These are phyloP conservation scores for Xylariaceae sp. DNA, from an alignment of 2,329 filamentous ascomycete species.

Conservation along the genomic window DNA sequence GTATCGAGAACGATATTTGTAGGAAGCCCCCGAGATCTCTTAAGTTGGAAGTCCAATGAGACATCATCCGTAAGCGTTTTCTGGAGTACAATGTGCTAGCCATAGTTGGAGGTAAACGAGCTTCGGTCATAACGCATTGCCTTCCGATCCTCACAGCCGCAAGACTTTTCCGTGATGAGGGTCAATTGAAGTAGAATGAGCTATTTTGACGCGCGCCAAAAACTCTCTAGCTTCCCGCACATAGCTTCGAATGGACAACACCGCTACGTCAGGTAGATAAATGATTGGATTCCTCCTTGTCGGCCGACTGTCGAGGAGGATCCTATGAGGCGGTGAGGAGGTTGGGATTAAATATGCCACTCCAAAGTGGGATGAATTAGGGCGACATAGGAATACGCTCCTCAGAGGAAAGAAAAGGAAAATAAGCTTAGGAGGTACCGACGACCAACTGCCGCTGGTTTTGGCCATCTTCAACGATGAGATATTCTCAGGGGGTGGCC, in stretches of 20 bases:
- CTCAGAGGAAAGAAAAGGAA: background rate
- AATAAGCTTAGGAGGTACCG: background rate
- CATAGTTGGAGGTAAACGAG: background rate
- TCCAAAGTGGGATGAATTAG: background rate
- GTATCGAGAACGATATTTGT: background rate
- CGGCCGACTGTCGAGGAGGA: background rate
- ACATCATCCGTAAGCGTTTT: no score
- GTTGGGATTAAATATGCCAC: background rate
- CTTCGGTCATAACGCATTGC: background rate
- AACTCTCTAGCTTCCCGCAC: background rate
- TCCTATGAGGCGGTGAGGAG: background rate
- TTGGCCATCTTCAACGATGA: background rate
- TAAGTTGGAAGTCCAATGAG: no score
- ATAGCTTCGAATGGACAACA: background rate
- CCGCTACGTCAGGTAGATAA: background rate
- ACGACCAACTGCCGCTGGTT: background rate
- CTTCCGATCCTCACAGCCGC: background rate
- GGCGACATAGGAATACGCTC: background rate
- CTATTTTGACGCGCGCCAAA: background rate
- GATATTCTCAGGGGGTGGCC: background rate
- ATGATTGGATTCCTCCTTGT: background rate
- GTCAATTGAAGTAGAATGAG: background rate
- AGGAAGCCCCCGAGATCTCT: no score
- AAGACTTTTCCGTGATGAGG: background rate
- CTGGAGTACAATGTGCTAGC: no score